Evolutionary conservation across 164 flowering plant species (phyloP).

Genomic region (Cinnamomum micranthum): DNA sequence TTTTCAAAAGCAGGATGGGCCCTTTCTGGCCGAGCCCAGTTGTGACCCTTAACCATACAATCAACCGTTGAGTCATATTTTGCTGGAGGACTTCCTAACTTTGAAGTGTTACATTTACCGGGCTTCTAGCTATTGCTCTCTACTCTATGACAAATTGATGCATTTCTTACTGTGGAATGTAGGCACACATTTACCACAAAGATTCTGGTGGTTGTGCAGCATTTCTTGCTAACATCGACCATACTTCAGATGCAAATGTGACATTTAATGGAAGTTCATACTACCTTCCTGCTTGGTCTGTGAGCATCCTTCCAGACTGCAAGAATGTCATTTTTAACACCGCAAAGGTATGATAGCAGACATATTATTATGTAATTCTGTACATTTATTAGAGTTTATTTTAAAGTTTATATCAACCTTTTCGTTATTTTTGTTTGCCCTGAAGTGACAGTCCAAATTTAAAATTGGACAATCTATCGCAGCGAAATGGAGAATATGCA

Average conservation of each 20-base stretch:
- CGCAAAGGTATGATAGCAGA: conserved; percentile 42
- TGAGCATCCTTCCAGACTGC: conserved; percentile 77
- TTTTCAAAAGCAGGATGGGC: not conserved
- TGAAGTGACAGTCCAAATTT: not conserved
- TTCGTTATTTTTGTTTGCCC: not conserved
- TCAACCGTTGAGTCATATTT: too few relatives aligned
- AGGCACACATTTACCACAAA: conserved; percentile 55
- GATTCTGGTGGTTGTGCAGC: conserved; percentile 49
- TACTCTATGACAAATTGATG: not conserved
- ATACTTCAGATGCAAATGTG: conserved; percentile 36
- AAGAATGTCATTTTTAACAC: conserved; percentile 60
- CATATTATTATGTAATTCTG: not conserved
- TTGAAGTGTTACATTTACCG: too few relatives aligned
- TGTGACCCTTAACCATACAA: not conserved
- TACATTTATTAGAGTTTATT: too few relatives aligned
- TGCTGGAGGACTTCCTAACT: too few relatives aligned
- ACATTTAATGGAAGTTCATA: conserved; percentile 42
- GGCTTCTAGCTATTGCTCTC: not conserved
- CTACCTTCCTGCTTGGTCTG: conserved; percentile 72
- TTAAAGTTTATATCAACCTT: not conserved
- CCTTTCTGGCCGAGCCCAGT: too few relatives aligned
- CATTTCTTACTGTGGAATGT: conserved; percentile 9
- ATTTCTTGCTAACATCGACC: conserved; percentile 59
- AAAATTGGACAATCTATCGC: not conserved
- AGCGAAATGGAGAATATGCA: not conserved